Base-by-base conservation (phyloP, 2,329 filamentous ascomycete species). In the Aspergillus sclerotialis region DNA sequence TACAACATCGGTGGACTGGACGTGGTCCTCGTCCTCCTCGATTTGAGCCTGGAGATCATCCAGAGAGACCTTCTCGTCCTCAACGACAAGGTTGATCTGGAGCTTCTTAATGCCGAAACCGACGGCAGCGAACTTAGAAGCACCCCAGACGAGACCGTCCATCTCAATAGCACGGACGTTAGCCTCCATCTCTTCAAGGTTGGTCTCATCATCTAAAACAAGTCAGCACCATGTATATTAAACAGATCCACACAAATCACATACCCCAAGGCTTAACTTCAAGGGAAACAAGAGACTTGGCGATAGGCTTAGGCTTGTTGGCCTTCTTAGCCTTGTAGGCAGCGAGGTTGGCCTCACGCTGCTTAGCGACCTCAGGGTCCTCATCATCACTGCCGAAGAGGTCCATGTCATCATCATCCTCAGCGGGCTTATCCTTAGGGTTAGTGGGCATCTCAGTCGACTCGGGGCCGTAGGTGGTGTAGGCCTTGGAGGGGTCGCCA, bases 31-130 rank as follows among this genome's bases (percentile, higher is more conserved):
- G 56, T 89, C 77, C 51, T 77, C 85, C 60, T 78, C 76, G 56
- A 96, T 93, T 73, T 84, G 58, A 63, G 86, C 80, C 76, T 94
- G 79, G 52, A 98, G 81, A 45, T 95, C 90, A 53, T 82, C 78
- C 48, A 85, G 65, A 50, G 85, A 89, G 61, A 98, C 67, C 79
- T 95, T 95, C 50, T 96, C 90, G 64, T 98, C 92, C 76, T 96
- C 92, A 48, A 96, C 73, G 55, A 96, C 88, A 53, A 96, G 70
- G 82, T 86, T 96, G 75, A 98, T 94, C 78, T 96, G 90, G 46
- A 98, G 81, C 80, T 96, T 96, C 78, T 85, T 92, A 76, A 98
- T 93, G 76, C 92, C 92, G 76, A 86, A 98, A 59, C 89, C 90
- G 56, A 98, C 82, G 49, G 89, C 67, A 33, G 94, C 82, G 48